Percentiles rank a stretch among this genome's conserved stretches.
Evolutionary conservation across 2,329 filamentous ascomycete species (phyloP).

Genomic region (Cercospora sojina): DNA sequence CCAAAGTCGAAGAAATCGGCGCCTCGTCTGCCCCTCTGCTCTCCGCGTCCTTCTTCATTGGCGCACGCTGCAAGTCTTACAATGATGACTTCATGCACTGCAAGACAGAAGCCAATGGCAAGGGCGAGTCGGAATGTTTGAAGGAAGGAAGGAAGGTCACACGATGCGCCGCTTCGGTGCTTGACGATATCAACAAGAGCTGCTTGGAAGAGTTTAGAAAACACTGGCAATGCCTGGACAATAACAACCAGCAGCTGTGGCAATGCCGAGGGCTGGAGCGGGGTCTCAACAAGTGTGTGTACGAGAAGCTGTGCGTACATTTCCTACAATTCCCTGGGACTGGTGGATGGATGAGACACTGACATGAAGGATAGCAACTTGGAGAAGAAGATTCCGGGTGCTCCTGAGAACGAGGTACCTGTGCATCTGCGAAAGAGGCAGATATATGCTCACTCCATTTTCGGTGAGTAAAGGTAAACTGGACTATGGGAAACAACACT

Average conservation of each 20-base stretch:
- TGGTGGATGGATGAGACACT: neutral
- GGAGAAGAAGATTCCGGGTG: conserved; percentile 54
- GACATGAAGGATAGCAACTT: conserved; percentile 41
- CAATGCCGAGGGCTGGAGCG: conserved; percentile 87
- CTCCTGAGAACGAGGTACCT: conserved; percentile 50
- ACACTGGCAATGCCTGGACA: conserved; percentile 94
- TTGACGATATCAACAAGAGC: conserved; percentile 94
- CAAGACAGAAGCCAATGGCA: conserved; percentile 90
- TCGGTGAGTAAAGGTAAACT: conserved; percentile 10
- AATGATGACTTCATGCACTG: conserved; percentile 99
- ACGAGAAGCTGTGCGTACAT: conserved; percentile 79
- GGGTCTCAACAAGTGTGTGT: conserved; percentile 92
- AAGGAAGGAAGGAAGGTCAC: conserved; percentile 96
- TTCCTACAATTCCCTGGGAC: neutral
- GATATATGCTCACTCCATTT: conserved; percentile 35
- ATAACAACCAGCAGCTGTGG: conserved; percentile 97
- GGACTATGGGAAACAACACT: neutral
- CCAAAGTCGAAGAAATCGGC: conserved; percentile 89
- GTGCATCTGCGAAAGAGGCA: conserved; percentile 52
- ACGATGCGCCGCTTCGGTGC: conserved; percentile 92
- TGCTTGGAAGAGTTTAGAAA: conserved; percentile 87
- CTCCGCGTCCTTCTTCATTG: conserved; percentile 94
- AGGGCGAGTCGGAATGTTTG: conserved; percentile 90
- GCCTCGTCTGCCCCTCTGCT: conserved; percentile 88
- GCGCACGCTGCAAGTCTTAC: conserved; percentile 87